Conservation (phyloP, 306 rosid genomes). For the Cyclanthera cordifolia region DNA sequence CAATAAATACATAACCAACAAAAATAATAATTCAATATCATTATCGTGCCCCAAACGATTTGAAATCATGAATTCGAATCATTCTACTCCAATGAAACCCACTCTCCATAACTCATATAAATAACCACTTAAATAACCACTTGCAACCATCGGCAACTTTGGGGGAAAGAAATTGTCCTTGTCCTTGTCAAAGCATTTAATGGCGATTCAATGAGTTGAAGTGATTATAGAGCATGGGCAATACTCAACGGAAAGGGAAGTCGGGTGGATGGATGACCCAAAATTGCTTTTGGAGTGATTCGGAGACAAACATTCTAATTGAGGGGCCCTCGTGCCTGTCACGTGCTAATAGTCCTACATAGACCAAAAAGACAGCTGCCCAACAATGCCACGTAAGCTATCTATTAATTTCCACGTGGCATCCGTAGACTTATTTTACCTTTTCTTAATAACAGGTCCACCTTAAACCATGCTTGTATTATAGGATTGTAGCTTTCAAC, state of each 20-base stretch:
- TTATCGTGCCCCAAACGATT: too few relatives aligned
- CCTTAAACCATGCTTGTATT: too few relatives aligned
- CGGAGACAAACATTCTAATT: slow-evolving; percentile 35
- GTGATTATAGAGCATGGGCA: slow-evolving; percentile 5
- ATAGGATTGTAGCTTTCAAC: too few relatives aligned
- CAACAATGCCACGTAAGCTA: slow-evolving; percentile 28
- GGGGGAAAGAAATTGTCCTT: background rate
- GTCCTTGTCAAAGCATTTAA: slow-evolving; percentile 28
- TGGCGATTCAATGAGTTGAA: slow-evolving; percentile 6
- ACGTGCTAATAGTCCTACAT: slow-evolving; percentile 26
- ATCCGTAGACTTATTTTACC: background rate
- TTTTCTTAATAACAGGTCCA: too few relatives aligned
- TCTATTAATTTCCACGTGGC: slow-evolving; percentile 15
- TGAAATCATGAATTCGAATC: too few relatives aligned
- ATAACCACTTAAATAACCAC: too few relatives aligned
- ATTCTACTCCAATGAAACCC: too few relatives aligned
- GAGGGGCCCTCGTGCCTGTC: slow-evolving; percentile 37
- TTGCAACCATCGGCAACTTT: too few relatives aligned
- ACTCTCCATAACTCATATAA: background rate
- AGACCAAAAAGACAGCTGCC: slow-evolving; percentile 32
- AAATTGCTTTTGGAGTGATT: slow-evolving; percentile 26
- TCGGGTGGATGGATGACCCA: background rate
- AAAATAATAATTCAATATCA: too few relatives aligned
- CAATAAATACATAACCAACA: too few relatives aligned
- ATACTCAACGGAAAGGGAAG: background rate